Base-by-base conservation (phyloP, 169 alveolate genomes). In the Cryptosporidium bovis region DNA sequence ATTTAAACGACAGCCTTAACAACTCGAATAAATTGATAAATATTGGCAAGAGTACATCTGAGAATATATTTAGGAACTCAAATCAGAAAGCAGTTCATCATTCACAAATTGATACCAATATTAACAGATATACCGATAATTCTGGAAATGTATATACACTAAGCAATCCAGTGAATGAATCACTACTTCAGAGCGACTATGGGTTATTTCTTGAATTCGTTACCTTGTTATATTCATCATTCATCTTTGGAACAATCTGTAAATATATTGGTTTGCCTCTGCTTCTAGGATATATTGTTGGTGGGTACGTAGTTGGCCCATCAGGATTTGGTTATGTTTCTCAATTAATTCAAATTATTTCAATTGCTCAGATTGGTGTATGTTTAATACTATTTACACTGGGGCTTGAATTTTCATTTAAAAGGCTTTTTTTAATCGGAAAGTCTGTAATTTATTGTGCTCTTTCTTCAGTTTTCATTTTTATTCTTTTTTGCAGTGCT, bases 311-410 rank as follows among this genome's bases (percentile, higher is more conserved):
- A 3, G 87, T 77, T 60, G 87, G 87, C 6, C 87, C 87, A 34
- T 77, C 69, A 5, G 87, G 87, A 62, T 77, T 77, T 60, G 71
- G 87, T 40, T 77, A 62, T 36, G 64, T 77, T 8, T 58, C 87
- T n/a, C 87, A 77, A 29, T 71, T 71, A 5, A 77, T 77, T 7
- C 87, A 77, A 62, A 77, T 77, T n/a, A 77, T 77, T 58, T 77
- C 87, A 24, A 77, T 77, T 20, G 53, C 87, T 56, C 87, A 77
- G 64, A 77, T 77, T 60, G 87, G 87, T 77, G 87, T 77, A 4
- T 77, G 87, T 18, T 24, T 77, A 36, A 77, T 77, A 55, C 33
- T 77, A 40, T 77, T 77, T 40, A 60, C 71, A 15, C 31, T 77
- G 0, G 87, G 87, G 12, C 71, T 77, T 20, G 87, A 77, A 27